These are phyloP conservation scores for Paecilomyces niveus DNA, from an alignment of 2,329 filamentous ascomycete genomes.

Conservation along the genomic window DNA sequence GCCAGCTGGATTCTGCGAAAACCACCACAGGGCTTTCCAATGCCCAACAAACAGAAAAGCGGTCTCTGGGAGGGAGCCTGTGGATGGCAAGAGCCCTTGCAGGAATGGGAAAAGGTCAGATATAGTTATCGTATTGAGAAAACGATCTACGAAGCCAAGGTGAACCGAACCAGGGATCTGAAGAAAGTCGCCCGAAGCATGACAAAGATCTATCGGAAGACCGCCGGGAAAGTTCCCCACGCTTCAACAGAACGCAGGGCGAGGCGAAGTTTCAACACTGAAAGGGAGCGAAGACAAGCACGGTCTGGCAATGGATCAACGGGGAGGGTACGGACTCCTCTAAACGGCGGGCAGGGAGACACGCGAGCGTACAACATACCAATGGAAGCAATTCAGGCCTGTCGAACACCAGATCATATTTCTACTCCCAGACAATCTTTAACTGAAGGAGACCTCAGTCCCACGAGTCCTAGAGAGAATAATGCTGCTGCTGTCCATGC, in stretches of 20 bases:
- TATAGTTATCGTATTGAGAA: conserved; percentile 31
- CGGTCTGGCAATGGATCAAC: conserved; percentile 6
- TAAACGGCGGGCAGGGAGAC: not conserved
- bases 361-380: not conserved
- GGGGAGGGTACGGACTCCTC: not conserved
- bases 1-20: conserved; percentile 34
- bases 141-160: conserved; percentile 26
- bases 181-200: conserved; percentile 21
- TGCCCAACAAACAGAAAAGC: conserved; percentile 28
- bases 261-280: not conserved
- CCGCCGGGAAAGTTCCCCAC: conserved; percentile 3
- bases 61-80: conserved; percentile 32
- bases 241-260: not conserved
- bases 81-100: conserved; percentile 33
- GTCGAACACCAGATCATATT: not conserved
- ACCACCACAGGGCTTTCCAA: conserved; percentile 31
- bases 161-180: conserved; percentile 22
- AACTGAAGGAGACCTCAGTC: not conserved
- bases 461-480: not conserved
- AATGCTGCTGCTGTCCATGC: not conserved
- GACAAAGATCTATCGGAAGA: conserved; percentile 2
- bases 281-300: conserved; percentile 1
- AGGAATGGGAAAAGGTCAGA: conserved; percentile 31
- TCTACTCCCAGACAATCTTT: not conserved
- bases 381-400: not conserved